phyloP scores from a whole-genome alignment of 2,329 filamentous ascomycete genomes.

The Fusarium sp. region DNA sequence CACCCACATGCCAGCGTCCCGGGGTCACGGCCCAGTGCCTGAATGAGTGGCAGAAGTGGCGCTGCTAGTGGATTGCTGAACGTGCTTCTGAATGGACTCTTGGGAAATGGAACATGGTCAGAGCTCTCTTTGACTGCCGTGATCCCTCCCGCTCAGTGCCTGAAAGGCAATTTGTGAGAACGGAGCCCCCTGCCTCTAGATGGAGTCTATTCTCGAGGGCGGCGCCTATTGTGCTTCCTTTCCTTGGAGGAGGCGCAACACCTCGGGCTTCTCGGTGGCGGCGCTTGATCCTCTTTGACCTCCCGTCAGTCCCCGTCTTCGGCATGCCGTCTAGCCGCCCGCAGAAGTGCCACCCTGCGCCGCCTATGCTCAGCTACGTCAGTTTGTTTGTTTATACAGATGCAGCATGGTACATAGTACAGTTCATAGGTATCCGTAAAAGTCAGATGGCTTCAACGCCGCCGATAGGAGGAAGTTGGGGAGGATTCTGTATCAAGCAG shows the following conservation, averaged over 20 bases:
- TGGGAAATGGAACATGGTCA: neutral
- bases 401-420: neutral
- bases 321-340: neutral
- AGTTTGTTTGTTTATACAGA: neutral
- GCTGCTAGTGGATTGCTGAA: constrained; percentile 9
- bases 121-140: constrained; percentile 1
- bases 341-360: neutral
- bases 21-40: constrained; percentile 18
- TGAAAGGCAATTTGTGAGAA: constrained; percentile 3
- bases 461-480: neutral
- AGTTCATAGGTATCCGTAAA: neutral
- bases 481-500: neutral
- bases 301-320: neutral
- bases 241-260: constrained; percentile 12
- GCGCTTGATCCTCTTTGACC: constrained; percentile 1
- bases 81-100: constrained; percentile 2
- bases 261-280: constrained; percentile 3
- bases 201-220: neutral
- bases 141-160: neutral
- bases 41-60: constrained; percentile 31
- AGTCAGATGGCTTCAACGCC: neutral
- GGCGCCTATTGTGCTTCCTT: neutral
- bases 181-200: neutral
- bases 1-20: constrained; percentile 6
- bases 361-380: constrained; percentile 2